Evolutionary conservation across 2,329 filamentous ascomycete genomes (phyloP).

Genomic region (Dactylonectria estremocensis): DNA sequence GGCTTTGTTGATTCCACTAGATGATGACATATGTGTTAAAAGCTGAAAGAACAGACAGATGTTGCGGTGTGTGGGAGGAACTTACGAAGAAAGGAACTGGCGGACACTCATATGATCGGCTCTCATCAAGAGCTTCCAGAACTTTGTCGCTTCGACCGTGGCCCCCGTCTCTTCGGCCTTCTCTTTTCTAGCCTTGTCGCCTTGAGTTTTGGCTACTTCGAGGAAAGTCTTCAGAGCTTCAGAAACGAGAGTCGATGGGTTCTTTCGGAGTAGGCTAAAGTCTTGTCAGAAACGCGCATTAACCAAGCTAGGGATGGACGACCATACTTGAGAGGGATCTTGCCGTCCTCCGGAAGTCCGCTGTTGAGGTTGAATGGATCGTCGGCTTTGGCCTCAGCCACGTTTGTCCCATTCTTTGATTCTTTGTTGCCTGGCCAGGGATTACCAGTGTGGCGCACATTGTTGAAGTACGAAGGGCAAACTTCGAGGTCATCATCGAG

Average conservation of each 20-base stretch:
- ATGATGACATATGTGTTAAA: background rate
- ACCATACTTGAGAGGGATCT: conserved; percentile 11
- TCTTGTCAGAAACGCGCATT: background rate
- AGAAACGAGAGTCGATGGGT: conserved; percentile 17
- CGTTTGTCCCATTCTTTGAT: background rate
- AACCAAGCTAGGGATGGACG: rapidly evolving
- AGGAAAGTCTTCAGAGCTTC: conserved; percentile 18
- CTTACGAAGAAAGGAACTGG: conserved; percentile 42
- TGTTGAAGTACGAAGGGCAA: conserved; percentile 39
- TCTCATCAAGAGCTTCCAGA: conserved; percentile 34
- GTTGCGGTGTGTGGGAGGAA: background rate
- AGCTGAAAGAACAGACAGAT: background rate
- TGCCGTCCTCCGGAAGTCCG: conserved; percentile 15
- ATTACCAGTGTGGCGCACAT: conserved; percentile 10
- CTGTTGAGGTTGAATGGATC: conserved; percentile 34
- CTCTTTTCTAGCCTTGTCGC: conserved; percentile 5
- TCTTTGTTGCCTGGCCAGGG: conserved; percentile 1
- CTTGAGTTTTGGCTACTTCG: background rate
- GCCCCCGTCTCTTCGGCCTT: background rate
- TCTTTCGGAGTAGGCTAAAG: conserved; percentile 8
- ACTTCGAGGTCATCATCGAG: conserved; percentile 5
- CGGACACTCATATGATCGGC: conserved; percentile 38
- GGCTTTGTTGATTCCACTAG: background rate
- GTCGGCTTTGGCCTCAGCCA: background rate
- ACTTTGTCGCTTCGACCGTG: background rate